These are phyloP conservation scores for Lachancea cidri DNA, from an alignment of 805 yeast genomes.

Conservation along the genomic window DNA sequence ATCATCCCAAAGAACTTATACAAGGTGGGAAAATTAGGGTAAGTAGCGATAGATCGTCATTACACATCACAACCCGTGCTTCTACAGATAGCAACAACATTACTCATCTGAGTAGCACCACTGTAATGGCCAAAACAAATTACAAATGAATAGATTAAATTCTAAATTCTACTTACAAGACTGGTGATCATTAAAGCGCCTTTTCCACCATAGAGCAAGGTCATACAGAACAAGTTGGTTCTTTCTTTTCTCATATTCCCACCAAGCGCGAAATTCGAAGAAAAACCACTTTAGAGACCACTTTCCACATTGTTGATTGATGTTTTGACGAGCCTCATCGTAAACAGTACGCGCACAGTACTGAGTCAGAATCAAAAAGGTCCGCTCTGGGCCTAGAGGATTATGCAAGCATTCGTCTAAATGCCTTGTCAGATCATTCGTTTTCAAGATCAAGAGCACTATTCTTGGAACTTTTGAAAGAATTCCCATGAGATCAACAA, in stretches of 20 bases:
- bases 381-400: slow-evolving; percentile 82
- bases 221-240: slow-evolving; percentile 29
- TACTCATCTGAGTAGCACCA: slow-evolving; percentile 6
- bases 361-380: slow-evolving; percentile 82
- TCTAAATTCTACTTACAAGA: slow-evolving; percentile 4
- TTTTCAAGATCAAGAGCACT: slow-evolving; percentile 80
- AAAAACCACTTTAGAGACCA: slow-evolving; percentile 27
- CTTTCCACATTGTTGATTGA: slow-evolving; percentile 13
- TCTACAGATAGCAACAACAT: not conserved
- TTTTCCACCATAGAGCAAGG: slow-evolving; percentile 26
- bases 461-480: slow-evolving; percentile 77
- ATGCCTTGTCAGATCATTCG: slow-evolving; percentile 88
- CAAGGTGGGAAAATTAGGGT: slow-evolving; percentile 7
- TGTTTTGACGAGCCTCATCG: slow-evolving; percentile 51
- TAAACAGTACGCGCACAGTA: slow-evolving; percentile 83
- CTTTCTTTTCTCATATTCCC: slow-evolving; percentile 23
- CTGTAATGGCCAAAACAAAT: slow-evolving; percentile 4
- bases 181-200: slow-evolving; percentile 2
- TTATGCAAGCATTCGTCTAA: slow-evolving; percentile 77
- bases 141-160: slow-evolving; percentile 4
- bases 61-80: slow-evolving; percentile 7
- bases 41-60: slow-evolving; percentile 10
- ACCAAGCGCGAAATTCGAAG: slow-evolving; percentile 22
- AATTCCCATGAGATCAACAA: slow-evolving; percentile 73
- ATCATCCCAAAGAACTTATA: not conserved